These are phyloP conservation scores for Trypanosomatidae sp. DNA, from an alignment of 208 protist species.

Conservation along the genomic window DNA sequence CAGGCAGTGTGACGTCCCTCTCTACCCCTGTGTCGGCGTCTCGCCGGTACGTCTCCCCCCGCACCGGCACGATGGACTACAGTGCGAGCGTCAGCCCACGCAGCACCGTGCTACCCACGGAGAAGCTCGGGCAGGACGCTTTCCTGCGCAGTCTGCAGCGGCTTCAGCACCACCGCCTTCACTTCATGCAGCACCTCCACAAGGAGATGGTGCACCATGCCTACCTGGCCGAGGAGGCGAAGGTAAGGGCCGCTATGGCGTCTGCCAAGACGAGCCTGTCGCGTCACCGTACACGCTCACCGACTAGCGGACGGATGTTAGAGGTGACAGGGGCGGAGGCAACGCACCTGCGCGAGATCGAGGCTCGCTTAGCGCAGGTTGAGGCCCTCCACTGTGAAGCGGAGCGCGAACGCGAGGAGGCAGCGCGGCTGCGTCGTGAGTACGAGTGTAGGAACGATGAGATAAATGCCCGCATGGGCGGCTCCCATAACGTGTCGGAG, in stretches of 20 bases:
- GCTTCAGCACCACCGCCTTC: conserved; percentile 79
- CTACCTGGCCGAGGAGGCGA: conserved; percentile 70
- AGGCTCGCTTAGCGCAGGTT: conserved; percentile 59
- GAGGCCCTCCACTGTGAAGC: conserved; percentile 72
- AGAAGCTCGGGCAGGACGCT: conserved; percentile 37
- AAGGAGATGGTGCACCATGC: conserved; percentile 85
- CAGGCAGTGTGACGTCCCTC: neutral
- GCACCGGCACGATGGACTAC: conserved; percentile 16
- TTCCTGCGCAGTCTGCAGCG: conserved; percentile 66
- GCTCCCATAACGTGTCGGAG: conserved; percentile 31
- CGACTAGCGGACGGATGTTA: conserved; percentile 16
- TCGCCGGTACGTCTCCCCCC: conserved; percentile 10
- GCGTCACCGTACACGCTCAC: conserved; percentile 10
- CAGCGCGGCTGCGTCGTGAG: conserved; percentile 54
- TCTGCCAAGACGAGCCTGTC: conserved; percentile 14
- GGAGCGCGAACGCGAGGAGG: conserved; percentile 58
- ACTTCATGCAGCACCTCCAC: conserved; percentile 86
- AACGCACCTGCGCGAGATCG: conserved; percentile 64
- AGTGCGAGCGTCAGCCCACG: conserved; percentile 31
- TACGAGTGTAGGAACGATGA: conserved; percentile 55
- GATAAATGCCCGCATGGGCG: conserved; percentile 24
- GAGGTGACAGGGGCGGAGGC: conserved; percentile 41
- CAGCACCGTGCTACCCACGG: conserved; percentile 23
- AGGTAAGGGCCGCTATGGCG: conserved; percentile 40
- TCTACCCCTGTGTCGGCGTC: neutral